A percentile compares a stretch with the other conserved stretches of the same genome.
These are phyloP conservation scores for Bipolaris cookei DNA, from an alignment of 2,329 filamentous ascomycete genomes.

Conservation along the genomic window DNA sequence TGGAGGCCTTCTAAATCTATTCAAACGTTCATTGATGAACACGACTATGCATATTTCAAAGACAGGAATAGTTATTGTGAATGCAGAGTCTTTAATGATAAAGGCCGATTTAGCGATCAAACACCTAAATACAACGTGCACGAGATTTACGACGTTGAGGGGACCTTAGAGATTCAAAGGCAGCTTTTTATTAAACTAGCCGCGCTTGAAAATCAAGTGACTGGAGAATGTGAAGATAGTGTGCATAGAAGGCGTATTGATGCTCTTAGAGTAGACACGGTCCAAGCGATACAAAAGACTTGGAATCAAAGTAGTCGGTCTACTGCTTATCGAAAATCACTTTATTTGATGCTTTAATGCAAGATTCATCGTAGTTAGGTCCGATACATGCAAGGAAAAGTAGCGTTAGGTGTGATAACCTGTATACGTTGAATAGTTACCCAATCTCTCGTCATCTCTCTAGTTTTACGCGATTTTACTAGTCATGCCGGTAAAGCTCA, in stretches of 20 bases:
- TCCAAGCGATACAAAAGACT: constrained; percentile 15
- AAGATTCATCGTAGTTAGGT: not conserved
- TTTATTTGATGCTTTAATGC: not conserved
- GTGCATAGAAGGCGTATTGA: constrained; percentile 3
- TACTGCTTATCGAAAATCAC: not conserved
- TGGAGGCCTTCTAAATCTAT: constrained; percentile 10
- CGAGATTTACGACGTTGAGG: constrained; percentile 14
- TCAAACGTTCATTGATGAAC: constrained; percentile 9
- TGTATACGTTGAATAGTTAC: not conserved
- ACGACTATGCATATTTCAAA: not conserved
- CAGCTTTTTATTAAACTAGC: constrained; percentile 20
- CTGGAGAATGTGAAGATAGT: constrained; percentile 3
- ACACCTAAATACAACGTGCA: constrained; percentile 4
- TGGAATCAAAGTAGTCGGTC: constrained; percentile 11
- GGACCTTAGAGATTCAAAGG: constrained; percentile 19
- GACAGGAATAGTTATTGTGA: constrained; percentile 13
- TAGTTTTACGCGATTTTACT: not conserved
- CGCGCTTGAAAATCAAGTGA: constrained; percentile 18
- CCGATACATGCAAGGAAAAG: not conserved
- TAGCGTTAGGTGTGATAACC: not conserved
- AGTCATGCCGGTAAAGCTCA: not conserved
- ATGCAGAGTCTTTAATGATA: constrained; percentile 18
- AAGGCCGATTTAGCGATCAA: constrained; percentile 4
- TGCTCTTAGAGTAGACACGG: constrained; percentile 10
- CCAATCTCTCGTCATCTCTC: not conserved